Evolutionary conservation across 768 basidiomycete species (phyloP).

Genomic region (Obba rivulosa): DNA sequence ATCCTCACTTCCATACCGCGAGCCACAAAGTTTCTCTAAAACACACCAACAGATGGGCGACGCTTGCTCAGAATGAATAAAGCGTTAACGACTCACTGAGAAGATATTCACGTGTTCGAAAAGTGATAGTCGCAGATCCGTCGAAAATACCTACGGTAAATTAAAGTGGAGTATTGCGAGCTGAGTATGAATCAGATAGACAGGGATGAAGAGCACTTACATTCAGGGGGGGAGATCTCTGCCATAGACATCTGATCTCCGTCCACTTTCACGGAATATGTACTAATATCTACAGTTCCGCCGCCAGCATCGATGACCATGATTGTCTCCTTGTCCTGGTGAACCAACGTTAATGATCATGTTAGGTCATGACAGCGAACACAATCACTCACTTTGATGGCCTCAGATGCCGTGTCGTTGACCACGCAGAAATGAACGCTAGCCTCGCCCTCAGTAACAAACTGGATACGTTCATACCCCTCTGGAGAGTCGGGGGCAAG

Average conservation of each 20-base stretch:
- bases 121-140: conserved; percentile 35
- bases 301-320: conserved; percentile 60
- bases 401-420: conserved; percentile 37
- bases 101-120: conserved; percentile 28
- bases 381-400: conserved; percentile 25
- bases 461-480: conserved; percentile 40
- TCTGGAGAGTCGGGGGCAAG: conserved; percentile 37
- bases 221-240: conserved; percentile 33
- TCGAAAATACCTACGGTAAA: conserved; percentile 38
- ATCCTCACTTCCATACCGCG: conserved; percentile 25
- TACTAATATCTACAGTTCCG: conserved; percentile 58
- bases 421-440: conserved; percentile 55
- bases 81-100: conserved; percentile 22
- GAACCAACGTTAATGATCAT: not conserved
- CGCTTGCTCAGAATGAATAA: not conserved
- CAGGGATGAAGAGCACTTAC: too few relatives aligned
- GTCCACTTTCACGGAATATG: conserved; percentile 36
- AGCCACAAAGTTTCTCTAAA: conserved; percentile 26
- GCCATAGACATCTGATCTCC: conserved; percentile 31
- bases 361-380: not conserved
- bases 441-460: conserved; percentile 62
- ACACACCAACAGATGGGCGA: not conserved
- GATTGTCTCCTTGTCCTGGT: conserved; percentile 43
- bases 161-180: too few relatives aligned
- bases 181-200: not conserved